Evolutionary conservation across 1,284 basidiomycete species (phyloP), one percentile per base, ranked within the genome.

Genomic region (Naganishia cerealis): DNA sequence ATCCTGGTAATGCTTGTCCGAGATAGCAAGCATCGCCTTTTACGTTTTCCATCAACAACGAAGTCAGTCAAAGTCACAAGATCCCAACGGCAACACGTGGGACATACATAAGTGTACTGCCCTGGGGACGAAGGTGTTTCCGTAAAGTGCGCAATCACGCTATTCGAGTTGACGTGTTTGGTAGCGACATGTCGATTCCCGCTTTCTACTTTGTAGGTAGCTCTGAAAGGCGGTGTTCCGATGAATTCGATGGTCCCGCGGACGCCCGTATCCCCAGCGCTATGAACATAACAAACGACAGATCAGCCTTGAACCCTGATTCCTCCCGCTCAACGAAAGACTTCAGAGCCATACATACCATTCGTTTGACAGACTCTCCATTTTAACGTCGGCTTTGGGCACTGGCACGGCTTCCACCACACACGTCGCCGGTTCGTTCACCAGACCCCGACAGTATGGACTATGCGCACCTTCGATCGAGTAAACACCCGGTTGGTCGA

Each of bases 221-320:
- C 61, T 63, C 84, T 83, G 85, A 97, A 98, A 1, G 95, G 95
- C 40, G 94, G 90, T 1, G 87, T 90, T 24, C 95, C 95, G 52
- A 89, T 90, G 54, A 98, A 84, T 58, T 94, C 86, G 55, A 97
- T 87, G 15, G 89, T 87, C 6, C 91, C 92, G 33, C 89, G 89
- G 59, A 95, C 90, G 10, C 95, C 95, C 33, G 91, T 94, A 72
- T 97, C 93, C 15, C 94, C 92, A 42, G 92, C 93, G 77, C 94
- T 97, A 70, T 68, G 73, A 65, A 73, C 18, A n/a, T 33, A 24
- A 48, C 3, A 55, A 58, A 16, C 29, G 9, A 50, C 8, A n/a
- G 13, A 50, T 50, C n/a, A 50, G 46, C 21, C 21, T 50, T 50
- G 21, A 10, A 3, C 8, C 8, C 46, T 15, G 9, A 50, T 1